Evolutionary conservation across 176 grass and related monocot genomes (phyloP).

Genomic region (Bromus sterilis): DNA sequence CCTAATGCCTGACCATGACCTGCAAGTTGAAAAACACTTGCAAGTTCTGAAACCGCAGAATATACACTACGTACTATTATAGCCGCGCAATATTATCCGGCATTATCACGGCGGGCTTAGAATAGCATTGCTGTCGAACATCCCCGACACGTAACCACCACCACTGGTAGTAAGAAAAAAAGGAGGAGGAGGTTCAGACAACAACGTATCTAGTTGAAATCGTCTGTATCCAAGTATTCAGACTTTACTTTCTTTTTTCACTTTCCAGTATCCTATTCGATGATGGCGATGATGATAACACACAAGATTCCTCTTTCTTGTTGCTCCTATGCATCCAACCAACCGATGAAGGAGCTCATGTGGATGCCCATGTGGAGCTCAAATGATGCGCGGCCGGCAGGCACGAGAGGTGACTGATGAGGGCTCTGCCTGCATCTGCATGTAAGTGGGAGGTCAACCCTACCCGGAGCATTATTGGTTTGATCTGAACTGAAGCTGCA

Average conservation of each 20-base stretch:
- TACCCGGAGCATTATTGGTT: constrained; percentile 20
- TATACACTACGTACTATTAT: constrained; percentile 10
- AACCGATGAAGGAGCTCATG: constrained; percentile 34
- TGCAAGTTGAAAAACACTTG: not conserved
- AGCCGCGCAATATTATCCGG: constrained; percentile 12
- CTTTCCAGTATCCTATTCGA: not conserved
- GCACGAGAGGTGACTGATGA: constrained; percentile 9
- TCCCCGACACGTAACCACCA: constrained; percentile 13
- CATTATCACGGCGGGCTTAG: constrained; percentile 9
- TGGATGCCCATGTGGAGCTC: constrained; percentile 23
- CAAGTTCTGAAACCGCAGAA: not conserved
- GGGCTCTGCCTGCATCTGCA: not conserved
- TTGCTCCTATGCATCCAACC: not conserved
- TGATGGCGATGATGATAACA: not conserved
- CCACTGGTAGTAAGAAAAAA: not conserved
- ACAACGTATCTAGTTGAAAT: constrained; percentile 17
- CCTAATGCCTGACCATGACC: constrained; percentile 28
- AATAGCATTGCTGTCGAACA: constrained; percentile 32
- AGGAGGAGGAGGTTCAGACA: not conserved
- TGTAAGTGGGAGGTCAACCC: constrained; percentile 32
- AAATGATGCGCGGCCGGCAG: constrained; percentile 27
- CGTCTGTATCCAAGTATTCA: constrained; percentile 3
- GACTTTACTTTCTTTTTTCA: not conserved
- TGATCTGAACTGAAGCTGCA: not conserved
- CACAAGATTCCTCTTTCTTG: constrained; percentile 10